Percentiles rank a stretch among this genome's conserved stretches.
These are phyloP conservation scores for Podospora appendiculata DNA, from an alignment of 495 filamentous ascomycete species.

Conservation along the genomic window DNA sequence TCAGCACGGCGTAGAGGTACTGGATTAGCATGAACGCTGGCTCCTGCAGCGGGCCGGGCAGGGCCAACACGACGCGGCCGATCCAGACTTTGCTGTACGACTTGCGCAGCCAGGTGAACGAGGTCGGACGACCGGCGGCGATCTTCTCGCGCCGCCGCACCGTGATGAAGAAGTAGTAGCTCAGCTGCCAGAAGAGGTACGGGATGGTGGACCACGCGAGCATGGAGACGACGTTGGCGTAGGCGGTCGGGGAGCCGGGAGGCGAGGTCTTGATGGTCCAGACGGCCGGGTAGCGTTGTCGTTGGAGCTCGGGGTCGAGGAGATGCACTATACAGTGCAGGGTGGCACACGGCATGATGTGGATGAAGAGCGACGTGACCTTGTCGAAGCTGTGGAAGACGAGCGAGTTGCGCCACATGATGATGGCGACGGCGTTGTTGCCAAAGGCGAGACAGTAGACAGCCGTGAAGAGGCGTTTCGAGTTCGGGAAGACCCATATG, in stretches of 20 bases:
- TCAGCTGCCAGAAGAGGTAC: constrained; percentile 85
- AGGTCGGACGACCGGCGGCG: constrained; percentile 88
- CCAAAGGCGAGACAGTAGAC: constrained; percentile 89
- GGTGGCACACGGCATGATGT: constrained; percentile 94
- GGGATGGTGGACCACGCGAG: constrained; percentile 88
- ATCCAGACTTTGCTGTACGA: constrained; percentile 85
- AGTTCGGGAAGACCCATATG: constrained; percentile 85
- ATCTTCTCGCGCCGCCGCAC: constrained; percentile 90
- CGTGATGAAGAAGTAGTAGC: constrained; percentile 89
- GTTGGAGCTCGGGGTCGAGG: constrained; percentile 53
- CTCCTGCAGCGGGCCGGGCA: constrained; percentile 73
- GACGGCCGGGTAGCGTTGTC: constrained; percentile 75
- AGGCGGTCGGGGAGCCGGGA: constrained; percentile 63
- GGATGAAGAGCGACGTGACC: constrained; percentile 91
- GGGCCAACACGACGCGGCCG: constrained; percentile 70
- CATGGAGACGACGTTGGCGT: constrained; percentile 71
- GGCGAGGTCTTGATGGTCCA: constrained; percentile 71
- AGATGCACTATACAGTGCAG: constrained; percentile 90
- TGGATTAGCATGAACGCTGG: constrained; percentile 93
- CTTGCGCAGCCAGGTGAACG: constrained; percentile 92
- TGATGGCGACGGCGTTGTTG: constrained; percentile 96
- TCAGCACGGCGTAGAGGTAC: constrained; percentile 79
- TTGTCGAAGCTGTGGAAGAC: constrained; percentile 98
- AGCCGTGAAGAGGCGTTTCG: constrained; percentile 86
- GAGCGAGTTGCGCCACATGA: constrained; percentile 98